These are phyloP conservation scores for Ambrosiella xylebori DNA, from an alignment of 2,329 filamentous ascomycete species.

Conservation along the genomic window DNA sequence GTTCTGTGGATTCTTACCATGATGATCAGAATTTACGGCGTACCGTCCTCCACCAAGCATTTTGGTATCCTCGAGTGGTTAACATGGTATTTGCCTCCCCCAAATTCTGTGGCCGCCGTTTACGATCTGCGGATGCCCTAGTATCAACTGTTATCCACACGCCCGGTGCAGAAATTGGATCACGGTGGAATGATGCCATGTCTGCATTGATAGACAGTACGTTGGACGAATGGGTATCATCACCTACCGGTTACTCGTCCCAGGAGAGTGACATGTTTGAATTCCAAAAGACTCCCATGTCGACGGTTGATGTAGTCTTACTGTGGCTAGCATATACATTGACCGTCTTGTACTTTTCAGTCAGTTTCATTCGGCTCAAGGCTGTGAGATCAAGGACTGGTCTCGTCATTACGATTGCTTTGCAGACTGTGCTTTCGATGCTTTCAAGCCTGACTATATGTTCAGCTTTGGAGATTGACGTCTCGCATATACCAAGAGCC, in stretches of 20 bases:
- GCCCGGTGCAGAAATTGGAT: slow-evolving; percentile 44
- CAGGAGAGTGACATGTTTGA: slow-evolving; percentile 49
- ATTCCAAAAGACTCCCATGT: slow-evolving; percentile 62
- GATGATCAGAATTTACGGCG: slow-evolving; percentile 44
- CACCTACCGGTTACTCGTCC: slow-evolving; percentile 39
- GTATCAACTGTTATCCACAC: slow-evolving; percentile 62
- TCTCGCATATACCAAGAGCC: slow-evolving; percentile 56
- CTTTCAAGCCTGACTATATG: slow-evolving; percentile 68
- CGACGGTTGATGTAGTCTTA: slow-evolving; percentile 43
- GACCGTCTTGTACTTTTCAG: slow-evolving; percentile 46
- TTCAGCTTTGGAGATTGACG: slow-evolving; percentile 55
- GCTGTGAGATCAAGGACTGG: slow-evolving; percentile 63
- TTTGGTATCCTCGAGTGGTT: background rate
- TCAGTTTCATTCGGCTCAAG: slow-evolving; percentile 49
- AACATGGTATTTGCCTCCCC: background rate
- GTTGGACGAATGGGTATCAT: slow-evolving; percentile 44
- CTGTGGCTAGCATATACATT: slow-evolving; percentile 48
- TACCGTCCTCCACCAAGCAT: slow-evolving; percentile 32
- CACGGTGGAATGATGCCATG: slow-evolving; percentile 46
- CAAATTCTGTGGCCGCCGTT: background rate
- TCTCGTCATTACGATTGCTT: slow-evolving; percentile 51
- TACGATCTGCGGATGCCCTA: slow-evolving; percentile 51
- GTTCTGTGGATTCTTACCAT: slow-evolving; percentile 39
- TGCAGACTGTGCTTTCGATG: slow-evolving; percentile 54
- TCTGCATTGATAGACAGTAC: slow-evolving; percentile 32